Evolutionary conservation across 352 stramenopile genomes (phyloP).

Genomic region (Thraustochytrium striatum): DNA sequence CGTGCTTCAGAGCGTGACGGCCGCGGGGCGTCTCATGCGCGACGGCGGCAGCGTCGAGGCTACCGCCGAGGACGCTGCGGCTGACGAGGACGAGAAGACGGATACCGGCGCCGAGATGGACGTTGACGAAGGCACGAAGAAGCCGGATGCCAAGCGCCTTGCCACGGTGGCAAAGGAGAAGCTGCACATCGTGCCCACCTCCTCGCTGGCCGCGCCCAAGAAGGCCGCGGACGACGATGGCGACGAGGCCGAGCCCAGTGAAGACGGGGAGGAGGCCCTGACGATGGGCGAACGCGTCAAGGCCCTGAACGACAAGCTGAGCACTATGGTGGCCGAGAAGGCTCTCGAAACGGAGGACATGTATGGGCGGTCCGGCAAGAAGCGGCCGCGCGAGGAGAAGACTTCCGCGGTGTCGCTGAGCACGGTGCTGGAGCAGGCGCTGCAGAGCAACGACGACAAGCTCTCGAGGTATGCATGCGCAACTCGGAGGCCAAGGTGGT

Average conservation of each 20-base stretch:
- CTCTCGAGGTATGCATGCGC: conserved; percentile 22
- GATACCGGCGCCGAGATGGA: not conserved
- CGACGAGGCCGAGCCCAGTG: not conserved
- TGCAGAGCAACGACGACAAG: conserved; percentile 46
- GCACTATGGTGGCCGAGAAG: not conserved
- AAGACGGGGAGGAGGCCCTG: not conserved
- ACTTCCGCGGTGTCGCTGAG: conserved; percentile 2
- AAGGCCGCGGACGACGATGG: not conserved
- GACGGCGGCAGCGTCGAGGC: not conserved
- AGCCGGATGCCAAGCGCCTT: too few species aligned
- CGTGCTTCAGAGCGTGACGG: not conserved
- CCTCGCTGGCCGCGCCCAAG: not conserved
- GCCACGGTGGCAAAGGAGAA: too few species aligned
- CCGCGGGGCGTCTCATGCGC: not conserved
- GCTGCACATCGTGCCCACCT: too few species aligned
- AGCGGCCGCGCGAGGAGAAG: not conserved
- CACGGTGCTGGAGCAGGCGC: conserved; percentile 36
- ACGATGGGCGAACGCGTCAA: not conserved
- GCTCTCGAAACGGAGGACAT: not conserved
- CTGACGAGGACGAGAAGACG: not conserved
- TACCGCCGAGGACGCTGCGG: not conserved
- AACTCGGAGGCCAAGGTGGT: conserved; percentile 38
- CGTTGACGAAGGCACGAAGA: not conserved
- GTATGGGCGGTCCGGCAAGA: not conserved
- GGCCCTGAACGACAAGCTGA: not conserved